Conservation (phyloP, 768 basidiomycete genomes). For the Trametes gibbosa region DNA sequence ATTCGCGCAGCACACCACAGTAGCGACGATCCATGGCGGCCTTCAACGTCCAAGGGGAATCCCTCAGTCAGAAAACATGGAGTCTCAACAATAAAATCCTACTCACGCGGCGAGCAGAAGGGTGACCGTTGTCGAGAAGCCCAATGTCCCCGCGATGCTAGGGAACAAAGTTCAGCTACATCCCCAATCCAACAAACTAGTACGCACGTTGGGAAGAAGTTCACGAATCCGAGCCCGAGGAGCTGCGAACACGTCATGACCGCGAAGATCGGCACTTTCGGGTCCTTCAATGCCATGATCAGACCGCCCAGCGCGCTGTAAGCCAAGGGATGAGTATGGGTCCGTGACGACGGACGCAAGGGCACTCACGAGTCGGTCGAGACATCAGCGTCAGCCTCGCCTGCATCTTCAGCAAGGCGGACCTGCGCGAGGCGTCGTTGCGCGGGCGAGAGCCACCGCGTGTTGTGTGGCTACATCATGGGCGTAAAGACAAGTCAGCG, state of each 20-base stretch:
- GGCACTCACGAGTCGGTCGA: conserved; percentile 46
- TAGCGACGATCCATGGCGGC: conserved; percentile 62
- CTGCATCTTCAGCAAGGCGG: conserved; percentile 65
- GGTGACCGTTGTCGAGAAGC: conserved; percentile 56
- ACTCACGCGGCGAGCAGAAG: conserved; percentile 61
- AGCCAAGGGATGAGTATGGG: neutral
- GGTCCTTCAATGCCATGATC: conserved; percentile 54
- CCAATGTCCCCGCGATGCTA: conserved; percentile 48
- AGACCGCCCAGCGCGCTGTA: conserved; percentile 49
- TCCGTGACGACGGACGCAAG: conserved; percentile 23
- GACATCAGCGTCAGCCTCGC: conserved; percentile 65
- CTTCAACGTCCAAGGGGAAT: conserved; percentile 28
- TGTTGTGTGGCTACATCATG: conserved; percentile 51
- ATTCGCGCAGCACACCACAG: conserved; percentile 46
- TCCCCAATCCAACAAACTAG: neutral
- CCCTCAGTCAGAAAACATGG: neutral
- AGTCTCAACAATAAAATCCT: neutral
- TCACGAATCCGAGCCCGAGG: conserved; percentile 56
- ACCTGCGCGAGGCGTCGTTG: conserved; percentile 61
- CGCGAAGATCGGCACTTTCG: conserved; percentile 52
- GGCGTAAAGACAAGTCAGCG: neutral
- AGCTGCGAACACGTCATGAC: conserved; percentile 49
- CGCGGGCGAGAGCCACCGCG: conserved; percentile 50
- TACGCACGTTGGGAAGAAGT: conserved; percentile 57
- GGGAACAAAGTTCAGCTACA: neutral